phyloP scores from a whole-genome alignment of 2,329 filamentous ascomycete genomes.

The Penicillium sp. region DNA sequence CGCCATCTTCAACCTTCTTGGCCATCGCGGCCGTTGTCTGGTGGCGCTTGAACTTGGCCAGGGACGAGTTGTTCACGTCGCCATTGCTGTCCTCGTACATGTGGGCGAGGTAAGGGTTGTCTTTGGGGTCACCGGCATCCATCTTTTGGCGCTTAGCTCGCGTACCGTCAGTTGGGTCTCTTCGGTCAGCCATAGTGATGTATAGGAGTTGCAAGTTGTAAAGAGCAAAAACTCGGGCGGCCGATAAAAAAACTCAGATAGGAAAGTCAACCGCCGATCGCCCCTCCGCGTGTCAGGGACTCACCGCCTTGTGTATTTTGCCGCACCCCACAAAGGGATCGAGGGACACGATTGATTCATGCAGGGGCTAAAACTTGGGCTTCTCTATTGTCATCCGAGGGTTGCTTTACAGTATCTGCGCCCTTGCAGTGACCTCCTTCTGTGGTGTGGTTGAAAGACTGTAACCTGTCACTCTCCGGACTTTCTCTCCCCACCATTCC shows the following conservation, averaged over 20 bases:
- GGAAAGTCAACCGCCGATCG: constrained; percentile 32
- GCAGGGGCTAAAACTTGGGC: constrained; percentile 2
- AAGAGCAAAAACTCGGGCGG: constrained; percentile 15
- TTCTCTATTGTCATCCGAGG: neutral
- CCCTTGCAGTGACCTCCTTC: neutral
- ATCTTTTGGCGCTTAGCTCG: constrained; percentile 58
- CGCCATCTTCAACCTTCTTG: constrained; percentile 70
- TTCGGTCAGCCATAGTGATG: constrained; percentile 55
- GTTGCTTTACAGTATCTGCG: neutral
- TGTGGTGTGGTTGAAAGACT: neutral
- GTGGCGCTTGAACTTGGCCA: constrained; percentile 72
- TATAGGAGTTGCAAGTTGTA: constrained; percentile 10
- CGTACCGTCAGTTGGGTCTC: constrained; percentile 50
- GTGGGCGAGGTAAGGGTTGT: constrained; percentile 91
- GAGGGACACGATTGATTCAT: constrained; percentile 9
- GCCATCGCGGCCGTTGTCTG: constrained; percentile 76
- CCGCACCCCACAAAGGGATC: constrained; percentile 31
- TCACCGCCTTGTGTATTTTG: constrained; percentile 31
- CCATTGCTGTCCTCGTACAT: constrained; percentile 57
- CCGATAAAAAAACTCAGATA: constrained; percentile 29
- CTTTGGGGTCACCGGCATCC: constrained; percentile 47
- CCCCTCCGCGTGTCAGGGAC: constrained; percentile 22
- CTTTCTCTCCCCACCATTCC: constrained; percentile 2
- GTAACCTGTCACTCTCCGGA: neutral
- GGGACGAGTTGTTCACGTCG: constrained; percentile 45